Evolutionary conservation across 306 rosid genomes (phyloP).

Genomic region (Lathyrus sativus): DNA sequence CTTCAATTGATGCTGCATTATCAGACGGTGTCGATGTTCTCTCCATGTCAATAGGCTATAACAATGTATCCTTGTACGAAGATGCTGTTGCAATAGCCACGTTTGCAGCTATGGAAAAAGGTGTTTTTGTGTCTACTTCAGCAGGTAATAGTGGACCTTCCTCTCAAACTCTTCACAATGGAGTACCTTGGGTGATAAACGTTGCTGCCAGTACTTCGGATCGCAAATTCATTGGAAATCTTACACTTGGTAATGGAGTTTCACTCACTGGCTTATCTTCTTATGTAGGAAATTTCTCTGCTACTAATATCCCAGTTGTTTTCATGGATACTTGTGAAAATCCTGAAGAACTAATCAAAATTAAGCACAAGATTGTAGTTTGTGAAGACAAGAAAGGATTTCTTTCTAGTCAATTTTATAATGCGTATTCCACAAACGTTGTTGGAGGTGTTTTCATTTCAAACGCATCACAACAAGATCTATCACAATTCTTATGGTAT

Average conservation of each 20-base stretch:
- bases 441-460: constrained; percentile 60
- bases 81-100: constrained; percentile 84
- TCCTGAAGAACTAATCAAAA: constrained; percentile 27
- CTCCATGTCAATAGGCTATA: constrained; percentile 62
- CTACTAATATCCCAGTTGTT: constrained; percentile 43
- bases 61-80: constrained; percentile 40
- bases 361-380: constrained; percentile 56
- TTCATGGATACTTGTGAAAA: constrained; percentile 49
- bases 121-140: constrained; percentile 69
- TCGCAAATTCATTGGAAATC: constrained; percentile 52
- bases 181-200: constrained; percentile 55
- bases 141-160: constrained; percentile 67
- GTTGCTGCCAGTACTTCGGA: constrained; percentile 70
- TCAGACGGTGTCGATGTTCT: constrained; percentile 73
- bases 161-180: constrained; percentile 57
- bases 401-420: not conserved
- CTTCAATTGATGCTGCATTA: constrained; percentile 75
- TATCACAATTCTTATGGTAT: not conserved
- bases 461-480: not conserved
- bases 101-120: constrained; percentile 64
- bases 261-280: constrained; percentile 51
- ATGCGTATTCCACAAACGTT: constrained; percentile 33
- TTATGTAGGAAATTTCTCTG: constrained; percentile 45
- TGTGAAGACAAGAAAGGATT: constrained; percentile 49
- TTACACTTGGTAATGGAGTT: constrained; percentile 50